Base-by-base conservation (phyloP, 129 eudicot species). In the Tagetes erecta region DNA sequence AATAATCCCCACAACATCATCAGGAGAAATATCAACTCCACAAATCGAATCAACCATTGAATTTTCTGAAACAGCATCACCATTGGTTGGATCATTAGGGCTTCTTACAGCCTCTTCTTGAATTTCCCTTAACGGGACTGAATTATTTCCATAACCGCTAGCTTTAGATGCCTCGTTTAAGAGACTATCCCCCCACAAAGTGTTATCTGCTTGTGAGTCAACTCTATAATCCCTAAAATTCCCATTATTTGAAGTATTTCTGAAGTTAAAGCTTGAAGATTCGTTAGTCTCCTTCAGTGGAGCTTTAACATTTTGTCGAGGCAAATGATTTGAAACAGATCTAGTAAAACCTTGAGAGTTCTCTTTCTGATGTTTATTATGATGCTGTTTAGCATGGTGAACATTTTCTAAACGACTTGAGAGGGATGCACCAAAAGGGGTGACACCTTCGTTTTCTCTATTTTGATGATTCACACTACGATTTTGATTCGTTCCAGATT, bases 1-100 rank as follows among this genome's bases (percentile, higher is more conserved):
- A 33, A 94, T 86, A 73, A 86, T 69, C 56, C 91, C 91, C 3
- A 88, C 97, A 67, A 88, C 90, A 67, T 90, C 96, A 80, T 94
- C 98, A 37, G 98, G 97, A 67, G 91, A 81, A 49, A 94, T 73
- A 78, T 88, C 96, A 8, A 74, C 63, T 38, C 80, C 97, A 31
- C 91, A 86, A 72, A 83, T 50, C 5, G 85, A 77, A 68, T 88
- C 98, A 66, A 88, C 86, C 80, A 80, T 79, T 4, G 98, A 94
- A 34, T 87, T 83, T 82, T 91, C 96, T 1, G 96, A 94, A 67
- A 78, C 87, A 73, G 86, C 88, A 73, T 91, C 96, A 38, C 68
- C 86, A 73, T 86, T 74, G 47, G 78, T 73, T 68, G 73, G 79
- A 76, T 81, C 87, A 68, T 68, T 71, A 35, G 72, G 80, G 79